These are phyloP conservation scores for Hippophae rhamnoides DNA, from an alignment of 306 rosid genomes.

Conservation along the genomic window DNA sequence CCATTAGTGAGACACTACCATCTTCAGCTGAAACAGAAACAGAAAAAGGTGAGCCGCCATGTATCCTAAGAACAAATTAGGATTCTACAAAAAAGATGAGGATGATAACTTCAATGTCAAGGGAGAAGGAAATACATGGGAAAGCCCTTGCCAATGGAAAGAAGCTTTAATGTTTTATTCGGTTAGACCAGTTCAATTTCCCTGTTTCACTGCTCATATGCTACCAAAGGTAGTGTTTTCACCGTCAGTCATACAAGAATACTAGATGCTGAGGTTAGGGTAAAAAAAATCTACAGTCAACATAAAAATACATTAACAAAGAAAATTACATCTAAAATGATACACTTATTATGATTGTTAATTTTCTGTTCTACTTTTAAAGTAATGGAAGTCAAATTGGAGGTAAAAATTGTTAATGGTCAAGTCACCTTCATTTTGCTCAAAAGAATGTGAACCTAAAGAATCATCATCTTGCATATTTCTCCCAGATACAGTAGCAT, in stretches of 20 bases:
- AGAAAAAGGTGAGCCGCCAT: neutral
- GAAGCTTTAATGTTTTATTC: neutral
- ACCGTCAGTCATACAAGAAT: no score
- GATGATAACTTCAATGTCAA: neutral
- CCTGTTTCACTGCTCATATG: no score
- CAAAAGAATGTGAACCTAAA: constrained; percentile 45
- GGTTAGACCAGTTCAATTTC: neutral
- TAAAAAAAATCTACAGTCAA: no score
- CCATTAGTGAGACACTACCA: constrained; percentile 41
- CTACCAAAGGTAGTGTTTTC: no score
- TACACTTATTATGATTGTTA: no score
- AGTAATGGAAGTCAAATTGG: neutral
- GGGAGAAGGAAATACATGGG: neutral
- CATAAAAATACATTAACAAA: no score
- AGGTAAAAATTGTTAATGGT: constrained; percentile 3
- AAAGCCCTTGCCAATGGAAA: neutral
- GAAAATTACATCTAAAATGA: no score
- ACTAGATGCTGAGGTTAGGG: no score
- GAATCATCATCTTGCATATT: constrained; percentile 52
- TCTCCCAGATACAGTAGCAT: constrained; percentile 54
- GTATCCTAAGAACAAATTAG: constrained; percentile 9
- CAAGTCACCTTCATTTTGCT: constrained; percentile 56
- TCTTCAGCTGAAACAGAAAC: constrained; percentile 52
- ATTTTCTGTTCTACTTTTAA: neutral
- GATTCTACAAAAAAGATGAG: neutral